phyloP scores from a whole-genome alignment of 2,329 filamentous ascomycete genomes.

The Botrytis elliptica region DNA sequence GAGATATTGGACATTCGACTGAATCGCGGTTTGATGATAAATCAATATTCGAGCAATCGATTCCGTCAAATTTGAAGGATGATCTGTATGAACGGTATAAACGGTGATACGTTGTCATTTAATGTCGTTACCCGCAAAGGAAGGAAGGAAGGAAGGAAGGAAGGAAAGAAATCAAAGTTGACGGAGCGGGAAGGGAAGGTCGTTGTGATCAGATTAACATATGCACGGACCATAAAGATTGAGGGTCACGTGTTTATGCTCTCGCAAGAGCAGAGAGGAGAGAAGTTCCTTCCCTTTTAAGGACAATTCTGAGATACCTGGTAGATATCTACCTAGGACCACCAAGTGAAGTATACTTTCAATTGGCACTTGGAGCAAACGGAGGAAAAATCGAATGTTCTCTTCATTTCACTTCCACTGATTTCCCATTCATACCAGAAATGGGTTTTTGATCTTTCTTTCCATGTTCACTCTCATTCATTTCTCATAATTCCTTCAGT shows the following conservation, averaged over 20 bases:
- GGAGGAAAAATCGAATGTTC: not conserved
- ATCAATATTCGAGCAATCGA: not conserved
- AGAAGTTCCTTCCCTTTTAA: not conserved
- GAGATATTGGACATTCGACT: not conserved
- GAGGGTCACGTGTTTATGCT: not conserved
- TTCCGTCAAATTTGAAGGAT: not conserved
- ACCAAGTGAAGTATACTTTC: not conserved
- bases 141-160: not conserved
- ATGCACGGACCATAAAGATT: not conserved
- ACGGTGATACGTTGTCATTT: not conserved
- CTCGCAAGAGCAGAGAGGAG: not conserved
- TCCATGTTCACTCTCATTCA: not conserved
- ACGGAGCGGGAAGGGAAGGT: not conserved
- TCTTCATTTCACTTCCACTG: no score
- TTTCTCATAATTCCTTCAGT: not conserved
- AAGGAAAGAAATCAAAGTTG: not conserved
- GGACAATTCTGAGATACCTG: no score
- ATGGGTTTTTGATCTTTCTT: not conserved
- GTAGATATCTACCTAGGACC: not conserved
- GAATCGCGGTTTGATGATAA: not conserved
- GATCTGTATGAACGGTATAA: accelerated
- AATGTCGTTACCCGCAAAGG: not conserved
- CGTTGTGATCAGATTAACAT: not conserved
- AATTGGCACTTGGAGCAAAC: not conserved
- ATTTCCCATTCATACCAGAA: not conserved